Conservation (phyloP, 441 rosid species). For the Gossypium davidsonii region DNA sequence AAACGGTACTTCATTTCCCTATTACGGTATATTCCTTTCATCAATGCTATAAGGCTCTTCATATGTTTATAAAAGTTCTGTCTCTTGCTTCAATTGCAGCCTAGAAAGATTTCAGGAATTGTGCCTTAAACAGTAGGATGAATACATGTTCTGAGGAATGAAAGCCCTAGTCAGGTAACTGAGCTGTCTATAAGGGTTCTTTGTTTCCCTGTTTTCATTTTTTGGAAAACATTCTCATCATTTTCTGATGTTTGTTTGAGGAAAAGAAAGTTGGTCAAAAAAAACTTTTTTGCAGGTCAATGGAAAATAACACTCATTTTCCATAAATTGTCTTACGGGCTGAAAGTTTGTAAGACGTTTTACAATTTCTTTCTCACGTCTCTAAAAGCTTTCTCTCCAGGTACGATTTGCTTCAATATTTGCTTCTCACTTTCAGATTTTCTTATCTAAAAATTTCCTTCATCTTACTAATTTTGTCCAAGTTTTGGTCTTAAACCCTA, state of each 20-base stretch:
- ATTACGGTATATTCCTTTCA: not conserved
- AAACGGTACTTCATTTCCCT: slow-evolving; percentile 42
- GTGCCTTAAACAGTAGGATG: slow-evolving; percentile 21
- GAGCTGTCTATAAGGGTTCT: not conserved
- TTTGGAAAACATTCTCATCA: not conserved
- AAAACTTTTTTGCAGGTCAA: not conserved
- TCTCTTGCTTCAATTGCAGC: slow-evolving; percentile 26
- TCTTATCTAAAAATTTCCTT: not conserved
- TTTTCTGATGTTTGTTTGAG: not conserved
- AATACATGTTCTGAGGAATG: slow-evolving; percentile 1
- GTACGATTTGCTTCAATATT: not conserved
- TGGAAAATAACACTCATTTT: not conserved
- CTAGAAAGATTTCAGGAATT: slow-evolving; percentile 40
- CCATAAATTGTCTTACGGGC: not conserved
- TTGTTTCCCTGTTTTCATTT: not conserved
- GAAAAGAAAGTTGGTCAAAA: not conserved
- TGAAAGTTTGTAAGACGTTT: not conserved
- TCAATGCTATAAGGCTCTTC: not conserved
- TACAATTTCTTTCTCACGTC: not conserved
- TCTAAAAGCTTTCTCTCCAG: not conserved
- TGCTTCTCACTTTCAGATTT: not conserved
- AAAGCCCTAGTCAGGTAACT: slow-evolving; percentile 16
- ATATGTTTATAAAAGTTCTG: not conserved
- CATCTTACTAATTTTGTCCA: not conserved
- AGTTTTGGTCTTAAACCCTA: not conserved